Conservation (phyloP, 1,284 basidiomycete species). For the Meripilus lineatus region DNA sequence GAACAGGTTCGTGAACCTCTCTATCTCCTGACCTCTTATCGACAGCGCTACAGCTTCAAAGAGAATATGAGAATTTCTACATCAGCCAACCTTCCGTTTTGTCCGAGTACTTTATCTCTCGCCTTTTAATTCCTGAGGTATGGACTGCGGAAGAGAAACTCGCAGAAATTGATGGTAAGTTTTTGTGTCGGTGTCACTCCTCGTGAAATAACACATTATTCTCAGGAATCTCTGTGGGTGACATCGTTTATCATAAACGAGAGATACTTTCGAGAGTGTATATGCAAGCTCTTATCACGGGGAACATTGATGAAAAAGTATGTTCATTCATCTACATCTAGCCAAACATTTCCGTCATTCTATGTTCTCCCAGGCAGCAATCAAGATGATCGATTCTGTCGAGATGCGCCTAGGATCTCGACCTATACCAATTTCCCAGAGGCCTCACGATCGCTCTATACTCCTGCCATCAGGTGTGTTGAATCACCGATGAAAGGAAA, state of each 20-base stretch:
- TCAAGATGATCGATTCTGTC: slow-evolving; percentile 8
- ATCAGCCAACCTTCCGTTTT: slow-evolving; percentile 25
- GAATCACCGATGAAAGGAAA: neutral
- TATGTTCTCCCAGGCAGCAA: slow-evolving; percentile 13
- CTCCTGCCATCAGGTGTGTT: slow-evolving; percentile 18
- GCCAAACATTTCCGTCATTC: neutral
- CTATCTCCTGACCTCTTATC: neutral
- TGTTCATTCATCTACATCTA: neutral
- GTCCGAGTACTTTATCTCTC: slow-evolving; percentile 17
- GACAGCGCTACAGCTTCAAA: slow-evolving; percentile 15
- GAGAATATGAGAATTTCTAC: slow-evolving; percentile 25
- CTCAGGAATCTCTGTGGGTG: slow-evolving; percentile 17
- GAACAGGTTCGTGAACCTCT: slow-evolving; percentile 20
- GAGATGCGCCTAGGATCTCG: slow-evolving; percentile 16
- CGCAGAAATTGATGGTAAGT: slow-evolving; percentile 20
- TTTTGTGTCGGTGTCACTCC: neutral
- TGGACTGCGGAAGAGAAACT: slow-evolving; percentile 26
- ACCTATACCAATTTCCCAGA: slow-evolving; percentile 17
- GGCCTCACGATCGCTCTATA: slow-evolving; percentile 18
- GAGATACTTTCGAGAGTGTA: slow-evolving; percentile 20
- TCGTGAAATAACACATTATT: neutral
- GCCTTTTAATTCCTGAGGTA: slow-evolving; percentile 16
- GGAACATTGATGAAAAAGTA: slow-evolving; percentile 21
- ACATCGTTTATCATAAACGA: slow-evolving; percentile 21
- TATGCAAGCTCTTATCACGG: slow-evolving; percentile 21